Base-by-base conservation (phyloP, 2,329 filamentous ascomycete genomes). In the Claviceps digitariae region DNA sequence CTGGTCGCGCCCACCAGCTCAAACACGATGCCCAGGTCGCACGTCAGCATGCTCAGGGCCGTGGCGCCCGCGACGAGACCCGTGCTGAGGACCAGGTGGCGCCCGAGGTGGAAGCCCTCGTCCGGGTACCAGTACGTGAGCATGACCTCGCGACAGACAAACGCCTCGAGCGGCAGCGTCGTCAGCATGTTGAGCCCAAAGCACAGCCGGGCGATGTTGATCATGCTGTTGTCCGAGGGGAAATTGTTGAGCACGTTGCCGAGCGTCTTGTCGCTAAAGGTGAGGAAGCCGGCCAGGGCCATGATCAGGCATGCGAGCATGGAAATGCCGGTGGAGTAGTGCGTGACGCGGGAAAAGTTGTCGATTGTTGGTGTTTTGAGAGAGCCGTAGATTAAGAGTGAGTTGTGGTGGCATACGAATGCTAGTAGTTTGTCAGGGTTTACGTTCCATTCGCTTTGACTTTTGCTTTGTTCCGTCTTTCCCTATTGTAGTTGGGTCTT, bases 241-340 rank as follows among this genome's bases (percentile, higher is more conserved):
- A 98, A 97, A 72, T 98, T 98, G 75, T 98, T 98, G 62, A 98
- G 82, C 51, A 98, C 89, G 67, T 98, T 98, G 65, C 93, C 93
- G 60, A 90, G 76, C 4, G 93, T 98, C 63, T 84, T 82, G 69
- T 91, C 87, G 57, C 93, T 91, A 64, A 98, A 98, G 20, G 86
- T 90, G 45, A 98, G 77, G 70, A 95, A 97, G 25, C 93, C 93
- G 2, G 84, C 81, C 8, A 96, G 74, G 0, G 89, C 93, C 83
- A 98, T 87, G 55, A 84, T 70, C 52, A 98, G 77, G 65, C 93
- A 98, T 53, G 91, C 90, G n/a, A 90, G 60, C 77, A 96, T 88
- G 44, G 90, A 96, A 48, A 96, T 82, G 58, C 77, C 81, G 0
- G 93, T 96, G 40, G 88, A 95, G 71, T 88, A 94, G 72, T 98